phyloP scores from a whole-genome alignment of 139 green algal genomes.

The Parachlorella kessleri region DNA sequence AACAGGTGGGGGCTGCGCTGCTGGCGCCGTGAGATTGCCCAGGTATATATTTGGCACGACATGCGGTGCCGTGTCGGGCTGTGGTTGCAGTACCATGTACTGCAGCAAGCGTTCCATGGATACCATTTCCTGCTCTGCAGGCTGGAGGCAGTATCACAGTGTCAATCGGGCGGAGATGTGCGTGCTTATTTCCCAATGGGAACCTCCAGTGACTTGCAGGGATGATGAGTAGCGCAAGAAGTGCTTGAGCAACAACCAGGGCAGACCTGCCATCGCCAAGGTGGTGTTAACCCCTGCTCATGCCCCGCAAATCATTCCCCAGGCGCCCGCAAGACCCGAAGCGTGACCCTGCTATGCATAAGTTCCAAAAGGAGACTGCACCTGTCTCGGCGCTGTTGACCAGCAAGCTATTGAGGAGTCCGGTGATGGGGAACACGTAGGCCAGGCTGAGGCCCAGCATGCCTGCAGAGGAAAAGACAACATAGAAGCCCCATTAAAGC shows the following conservation, averaged over 20 bases:
- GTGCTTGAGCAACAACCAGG: not conserved
- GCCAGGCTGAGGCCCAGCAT: slow-evolving; percentile 74
- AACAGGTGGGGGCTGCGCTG: too few species aligned
- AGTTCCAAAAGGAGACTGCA: too few species aligned
- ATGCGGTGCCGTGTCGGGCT: too few species aligned
- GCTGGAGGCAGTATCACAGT: not conserved
- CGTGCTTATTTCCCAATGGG: not conserved
- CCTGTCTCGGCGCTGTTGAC: slow-evolving; percentile 68
- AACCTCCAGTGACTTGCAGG: not conserved
- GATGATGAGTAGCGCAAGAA: not conserved
- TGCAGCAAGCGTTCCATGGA: slow-evolving; percentile 75
- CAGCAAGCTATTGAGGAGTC: slow-evolving; percentile 77
- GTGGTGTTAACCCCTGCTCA: too few species aligned
- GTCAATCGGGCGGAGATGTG: not conserved
- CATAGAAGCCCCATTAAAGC: too few species aligned
- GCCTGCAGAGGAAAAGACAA: slow-evolving; percentile 38
- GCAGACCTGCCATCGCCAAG: not conserved
- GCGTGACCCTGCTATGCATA: too few species aligned
- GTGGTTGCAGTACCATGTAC: slow-evolving; percentile 37
- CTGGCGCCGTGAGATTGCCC: not conserved
- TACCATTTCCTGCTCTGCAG: slow-evolving; percentile 81
- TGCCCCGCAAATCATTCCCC: too few species aligned
- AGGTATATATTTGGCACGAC: not conserved
- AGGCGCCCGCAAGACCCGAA: too few species aligned
- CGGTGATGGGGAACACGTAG: slow-evolving; percentile 82